Conservation (phyloP, 2,329 filamentous ascomycete genomes). For the Clonostachys chloroleuca region DNA sequence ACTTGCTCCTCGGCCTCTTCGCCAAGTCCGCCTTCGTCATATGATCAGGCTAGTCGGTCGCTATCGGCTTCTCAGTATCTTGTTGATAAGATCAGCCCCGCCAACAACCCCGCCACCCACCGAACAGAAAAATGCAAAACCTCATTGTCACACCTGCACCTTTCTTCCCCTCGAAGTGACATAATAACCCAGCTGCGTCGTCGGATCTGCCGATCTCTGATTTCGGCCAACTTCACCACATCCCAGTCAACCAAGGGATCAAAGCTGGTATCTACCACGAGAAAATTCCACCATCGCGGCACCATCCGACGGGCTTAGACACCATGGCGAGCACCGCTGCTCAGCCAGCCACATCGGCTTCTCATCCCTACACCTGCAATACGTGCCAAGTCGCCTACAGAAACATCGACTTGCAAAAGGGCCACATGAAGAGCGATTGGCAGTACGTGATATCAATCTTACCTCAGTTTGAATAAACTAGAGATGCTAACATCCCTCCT, state of each 20-base stretch:
- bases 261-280: neutral
- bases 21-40: too few species aligned
- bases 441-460: slow-evolving; percentile 61
- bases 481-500: slow-evolving; percentile 1
- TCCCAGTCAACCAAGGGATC: neutral
- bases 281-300: neutral
- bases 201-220: too few species aligned
- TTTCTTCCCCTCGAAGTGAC: too few species aligned
- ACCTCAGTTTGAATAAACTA: neutral
- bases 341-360: slow-evolving; percentile 28
- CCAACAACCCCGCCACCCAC: too few species aligned
- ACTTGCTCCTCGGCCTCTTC: too few species aligned
- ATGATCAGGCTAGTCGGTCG: too few species aligned
- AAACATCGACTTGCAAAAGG: slow-evolving; percentile 86
- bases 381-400: slow-evolving; percentile 96
- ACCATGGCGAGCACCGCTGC: slow-evolving; percentile 41
- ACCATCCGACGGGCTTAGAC: neutral
- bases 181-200: too few species aligned
- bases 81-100: too few species aligned
- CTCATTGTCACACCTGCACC: too few species aligned
- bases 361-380: slow-evolving; percentile 96
- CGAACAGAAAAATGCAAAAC: too few species aligned
- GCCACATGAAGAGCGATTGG: slow-evolving; percentile 98
- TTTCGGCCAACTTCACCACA: neutral
- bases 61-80: too few species aligned